Evolutionary conservation across 1,284 basidiomycete species (phyloP), one percentile per base, ranked within the genome.

Genomic region (Leccinum pachyderme): DNA sequence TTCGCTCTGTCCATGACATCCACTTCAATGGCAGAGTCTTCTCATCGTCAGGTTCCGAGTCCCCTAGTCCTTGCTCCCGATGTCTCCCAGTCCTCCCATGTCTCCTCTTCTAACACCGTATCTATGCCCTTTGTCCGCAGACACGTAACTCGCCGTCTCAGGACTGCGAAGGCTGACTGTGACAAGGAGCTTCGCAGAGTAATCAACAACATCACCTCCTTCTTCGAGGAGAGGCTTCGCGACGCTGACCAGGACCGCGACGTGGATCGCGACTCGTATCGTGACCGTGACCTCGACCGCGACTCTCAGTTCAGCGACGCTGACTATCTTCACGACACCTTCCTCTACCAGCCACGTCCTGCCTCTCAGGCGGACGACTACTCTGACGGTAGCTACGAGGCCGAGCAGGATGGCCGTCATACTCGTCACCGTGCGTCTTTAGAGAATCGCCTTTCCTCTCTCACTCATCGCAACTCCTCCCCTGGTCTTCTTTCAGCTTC

Each of bases 131-230:
- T 95, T 65, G 95, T 98, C 58, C 82, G 92, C 54, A 85, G 93
- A 56, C 95, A 98, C 76, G 93, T 98, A 65, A 93, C 91, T 47
- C 86, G 94, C 63, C 89, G 96, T 53, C 86, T 98, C 71, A 91
- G 90, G 72, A 89, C 89, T 1, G 95, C 96, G 56, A 99, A 99
- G 78, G 86, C 90, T 53, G 90, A 92, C 62, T 99, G 96, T 77
- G 95, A 99, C 81, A 91, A 91, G 75, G 94, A 97, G 68, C 82
- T 99, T 11, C 86, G 89, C 67, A 88, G 92, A 64, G 91, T 98
- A 65, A 91, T 96, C 52, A 88, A 91, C 69, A 91, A 87, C 56
- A 95, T 99, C 77, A 96, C 95, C 58, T 75, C 84, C 29, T 98
- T 93, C 75, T 97, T 98, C 63, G 96, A 99, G 74, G 88, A 93